Percentiles rank a stretch among this genome's conserved stretches.
Evolutionary conservation across 2,329 filamentous ascomycete species (phyloP).

Genomic region (Talaromyces islandicus): DNA sequence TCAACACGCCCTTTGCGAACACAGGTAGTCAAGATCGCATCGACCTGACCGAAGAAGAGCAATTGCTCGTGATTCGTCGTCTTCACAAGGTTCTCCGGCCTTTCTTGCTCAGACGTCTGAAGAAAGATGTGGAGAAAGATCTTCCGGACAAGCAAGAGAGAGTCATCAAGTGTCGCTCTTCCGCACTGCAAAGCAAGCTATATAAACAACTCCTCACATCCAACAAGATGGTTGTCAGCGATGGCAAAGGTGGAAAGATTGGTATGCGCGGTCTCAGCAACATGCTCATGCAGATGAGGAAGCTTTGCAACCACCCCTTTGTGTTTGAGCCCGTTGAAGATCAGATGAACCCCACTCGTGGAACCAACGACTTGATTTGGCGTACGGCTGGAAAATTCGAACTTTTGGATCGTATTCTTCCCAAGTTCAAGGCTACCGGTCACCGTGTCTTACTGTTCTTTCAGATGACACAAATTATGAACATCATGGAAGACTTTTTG

Average conservation of each 20-base stretch:
- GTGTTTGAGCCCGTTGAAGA: conserved; percentile 98
- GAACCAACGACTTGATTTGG: conserved; percentile 92
- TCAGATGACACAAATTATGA: conserved; percentile 99
- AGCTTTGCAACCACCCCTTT: conserved; percentile 98
- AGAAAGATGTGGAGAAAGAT: conserved; percentile 99
- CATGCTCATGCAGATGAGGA: conserved; percentile 99
- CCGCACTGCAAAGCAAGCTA: conserved; percentile 81
- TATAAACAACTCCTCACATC: conserved; percentile 98
- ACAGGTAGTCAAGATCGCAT: conserved; percentile 98
- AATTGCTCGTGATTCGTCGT: conserved; percentile 94
- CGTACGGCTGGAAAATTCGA: conserved; percentile 96
- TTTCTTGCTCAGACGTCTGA: conserved; percentile 94
- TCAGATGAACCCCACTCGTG: conserved; percentile 85
- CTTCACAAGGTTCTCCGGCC: conserved; percentile 95
- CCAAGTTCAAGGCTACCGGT: conserved; percentile 84
- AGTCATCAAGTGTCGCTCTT: conserved; percentile 99
- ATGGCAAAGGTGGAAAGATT: conserved; percentile 92
- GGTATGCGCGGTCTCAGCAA: conserved; percentile 93
- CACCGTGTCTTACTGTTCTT: conserved; percentile 99
- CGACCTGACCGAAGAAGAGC: conserved; percentile 99
- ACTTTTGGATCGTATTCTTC: conserved; percentile 81
- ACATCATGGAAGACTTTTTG: conserved; percentile 99
- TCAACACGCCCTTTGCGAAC: conserved; percentile 98
- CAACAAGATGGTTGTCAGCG: conserved; percentile 89
- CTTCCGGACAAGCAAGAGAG: conserved; percentile 98